phyloP scores from a whole-genome alignment of 768 basidiomycete species.

The Leucogyrophana mollusca region DNA sequence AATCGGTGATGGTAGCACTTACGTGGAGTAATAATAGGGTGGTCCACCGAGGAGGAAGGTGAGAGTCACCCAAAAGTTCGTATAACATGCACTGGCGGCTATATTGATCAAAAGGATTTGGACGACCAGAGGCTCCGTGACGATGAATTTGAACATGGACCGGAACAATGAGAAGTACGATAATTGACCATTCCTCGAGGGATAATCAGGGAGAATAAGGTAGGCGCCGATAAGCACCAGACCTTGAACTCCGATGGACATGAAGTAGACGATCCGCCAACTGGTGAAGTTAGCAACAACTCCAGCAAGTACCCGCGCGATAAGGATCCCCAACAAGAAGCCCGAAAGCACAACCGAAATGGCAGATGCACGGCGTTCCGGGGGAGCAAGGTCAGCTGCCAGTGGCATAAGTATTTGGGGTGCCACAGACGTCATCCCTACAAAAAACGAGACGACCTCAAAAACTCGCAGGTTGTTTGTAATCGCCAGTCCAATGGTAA shows the following conservation, averaged over 20 bases:
- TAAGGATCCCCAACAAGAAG: constrained; percentile 28
- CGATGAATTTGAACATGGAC: constrained; percentile 33
- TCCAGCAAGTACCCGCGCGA: constrained; percentile 29
- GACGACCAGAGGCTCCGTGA: constrained; percentile 34
- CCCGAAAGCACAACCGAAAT: constrained; percentile 28
- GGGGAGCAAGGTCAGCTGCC: constrained; percentile 30
- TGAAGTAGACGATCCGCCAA: constrained; percentile 35
- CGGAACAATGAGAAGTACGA: constrained; percentile 27
- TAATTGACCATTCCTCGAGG: constrained; percentile 27
- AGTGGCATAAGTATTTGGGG: constrained; percentile 67
- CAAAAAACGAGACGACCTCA: constrained; percentile 62
- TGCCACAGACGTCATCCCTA: constrained; percentile 64
- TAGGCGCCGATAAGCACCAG: constrained; percentile 17
- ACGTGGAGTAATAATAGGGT: constrained; percentile 27
- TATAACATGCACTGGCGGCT: constrained; percentile 5
- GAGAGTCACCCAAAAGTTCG: constrained; percentile 25
- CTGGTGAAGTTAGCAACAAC: constrained; percentile 27
- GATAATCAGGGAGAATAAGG: constrained; percentile 31
- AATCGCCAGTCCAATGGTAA: constrained; percentile 68
- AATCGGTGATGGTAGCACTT: background rate
- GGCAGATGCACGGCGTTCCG: background rate
- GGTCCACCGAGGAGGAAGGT: constrained; percentile 35
- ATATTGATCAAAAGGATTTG: constrained; percentile 16
- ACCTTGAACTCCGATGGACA: constrained; percentile 29
- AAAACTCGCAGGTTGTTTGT: constrained; percentile 56